phyloP scores from a whole-genome alignment of 257 asterid genomes.

The Solanum habrochaites region DNA sequence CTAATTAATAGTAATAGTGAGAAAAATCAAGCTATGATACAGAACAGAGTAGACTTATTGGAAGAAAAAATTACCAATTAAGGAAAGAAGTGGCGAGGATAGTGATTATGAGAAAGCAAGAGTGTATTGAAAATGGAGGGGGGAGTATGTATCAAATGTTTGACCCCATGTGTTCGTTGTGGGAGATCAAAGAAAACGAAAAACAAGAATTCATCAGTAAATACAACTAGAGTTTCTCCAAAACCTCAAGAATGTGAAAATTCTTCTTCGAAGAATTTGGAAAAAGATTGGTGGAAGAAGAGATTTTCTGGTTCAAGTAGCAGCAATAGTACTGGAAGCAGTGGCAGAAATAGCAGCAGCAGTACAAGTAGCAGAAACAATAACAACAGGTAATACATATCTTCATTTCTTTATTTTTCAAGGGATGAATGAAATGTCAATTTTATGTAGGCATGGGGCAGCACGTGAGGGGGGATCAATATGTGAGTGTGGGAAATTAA shows the following conservation, averaged over 20 bases:
- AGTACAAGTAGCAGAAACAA: not conserved
- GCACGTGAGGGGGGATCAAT: too few species aligned
- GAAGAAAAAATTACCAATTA: too few species aligned
- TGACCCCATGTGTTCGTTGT: slow-evolving; percentile 43
- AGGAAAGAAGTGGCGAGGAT: too few species aligned
- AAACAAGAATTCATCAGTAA: not conserved
- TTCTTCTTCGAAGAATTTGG: slow-evolving; percentile 15
- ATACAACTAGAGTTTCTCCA: slow-evolving; percentile 27
- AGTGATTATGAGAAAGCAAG: slow-evolving; percentile 16
- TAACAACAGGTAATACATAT: not conserved
- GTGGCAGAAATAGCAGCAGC: slow-evolving; percentile 13
- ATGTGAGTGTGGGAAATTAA: too few species aligned
- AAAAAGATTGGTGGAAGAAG: slow-evolving; percentile 81
- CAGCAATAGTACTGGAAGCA: slow-evolving; percentile 20
- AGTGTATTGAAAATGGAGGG: slow-evolving; percentile 40
- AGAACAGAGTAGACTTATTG: slow-evolving; percentile 12
- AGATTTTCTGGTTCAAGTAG: slow-evolving; percentile 38
- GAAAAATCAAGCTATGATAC: not conserved
- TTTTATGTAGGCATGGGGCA: too few species aligned
- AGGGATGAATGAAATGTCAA: too few species aligned
- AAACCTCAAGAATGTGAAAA: slow-evolving; percentile 25
- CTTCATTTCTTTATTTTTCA: not conserved
- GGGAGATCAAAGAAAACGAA: slow-evolving; percentile 23
- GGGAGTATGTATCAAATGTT: slow-evolving; percentile 51
- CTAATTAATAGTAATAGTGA: not conserved